These are phyloP conservation scores for Aureobasidium sp. DNA, from an alignment of 2,329 filamentous ascomycete genomes.

Conservation along the genomic window DNA sequence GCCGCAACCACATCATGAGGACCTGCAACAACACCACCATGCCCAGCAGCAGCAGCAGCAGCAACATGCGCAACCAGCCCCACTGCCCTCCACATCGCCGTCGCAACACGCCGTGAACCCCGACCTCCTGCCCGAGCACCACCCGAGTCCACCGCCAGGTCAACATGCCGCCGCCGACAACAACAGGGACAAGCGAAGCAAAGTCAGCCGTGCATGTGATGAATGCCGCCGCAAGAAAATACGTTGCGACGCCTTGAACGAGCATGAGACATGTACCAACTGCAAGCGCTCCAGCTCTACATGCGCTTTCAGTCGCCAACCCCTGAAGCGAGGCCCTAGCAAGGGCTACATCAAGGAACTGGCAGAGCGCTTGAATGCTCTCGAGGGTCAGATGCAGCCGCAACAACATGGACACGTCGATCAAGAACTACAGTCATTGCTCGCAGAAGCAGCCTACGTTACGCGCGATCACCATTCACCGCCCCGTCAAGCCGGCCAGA, in stretches of 20 bases:
- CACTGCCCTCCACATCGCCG: not conserved
- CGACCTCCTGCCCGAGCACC: not conserved
- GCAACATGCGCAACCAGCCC: not conserved
- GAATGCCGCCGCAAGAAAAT: slow-evolving; percentile 39
- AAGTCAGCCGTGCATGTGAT: slow-evolving; percentile 18
- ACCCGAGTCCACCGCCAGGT: slow-evolving; percentile 10
- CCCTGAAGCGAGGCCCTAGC: slow-evolving; percentile 57
- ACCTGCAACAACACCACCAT: not conserved
- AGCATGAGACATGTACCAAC: slow-evolving; percentile 69
- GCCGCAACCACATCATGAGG: slow-evolving; percentile 3
- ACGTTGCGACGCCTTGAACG: slow-evolving; percentile 73
- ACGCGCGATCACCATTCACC: slow-evolving; percentile 10
- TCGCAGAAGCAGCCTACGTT: slow-evolving; percentile 18
- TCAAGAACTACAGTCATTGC: slow-evolving; percentile 24
- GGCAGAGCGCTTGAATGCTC: slow-evolving; percentile 71
- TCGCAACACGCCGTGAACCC: not conserved
- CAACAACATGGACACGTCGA: slow-evolving; percentile 20
- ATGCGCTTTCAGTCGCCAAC: slow-evolving; percentile 79
- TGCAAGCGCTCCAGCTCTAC: slow-evolving; percentile 67
- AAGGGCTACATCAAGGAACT: slow-evolving; percentile 95
- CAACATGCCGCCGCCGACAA: slow-evolving; percentile 6
- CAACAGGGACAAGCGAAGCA: slow-evolving; percentile 13
- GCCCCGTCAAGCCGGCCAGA: slow-evolving; percentile 6
- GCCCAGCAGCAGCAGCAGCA: not conserved
- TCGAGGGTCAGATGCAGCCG: slow-evolving; percentile 63